Evolutionary conservation across 176 grass and related monocot genomes (phyloP).

Genomic region (Tillandsia leiboldiana): DNA sequence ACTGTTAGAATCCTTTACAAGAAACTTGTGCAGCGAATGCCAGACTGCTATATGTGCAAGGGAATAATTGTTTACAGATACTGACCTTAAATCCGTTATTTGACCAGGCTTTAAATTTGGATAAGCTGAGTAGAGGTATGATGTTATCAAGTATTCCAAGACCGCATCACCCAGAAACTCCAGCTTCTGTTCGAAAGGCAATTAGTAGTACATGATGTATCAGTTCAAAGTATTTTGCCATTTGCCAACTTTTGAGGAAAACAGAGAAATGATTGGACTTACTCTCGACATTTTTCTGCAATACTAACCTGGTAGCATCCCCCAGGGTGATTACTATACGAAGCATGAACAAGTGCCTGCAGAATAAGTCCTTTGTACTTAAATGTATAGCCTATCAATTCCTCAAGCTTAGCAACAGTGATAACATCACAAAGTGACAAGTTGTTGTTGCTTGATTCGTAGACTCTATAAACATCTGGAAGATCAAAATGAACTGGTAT

Average conservation of each 20-base stretch:
- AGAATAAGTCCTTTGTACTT: conserved; percentile 64
- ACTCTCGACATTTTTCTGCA: background rate
- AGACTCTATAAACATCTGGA: conserved; percentile 46
- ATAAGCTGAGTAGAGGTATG: conserved; percentile 77
- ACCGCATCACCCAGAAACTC: conserved; percentile 98
- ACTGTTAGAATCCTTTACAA: conserved; percentile 69
- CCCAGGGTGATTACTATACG: conserved; percentile 68
- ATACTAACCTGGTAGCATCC: conserved; percentile 82
- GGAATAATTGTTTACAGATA: conserved; percentile 61
- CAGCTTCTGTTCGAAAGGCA: conserved; percentile 55
- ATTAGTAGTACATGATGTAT: conserved; percentile 4
- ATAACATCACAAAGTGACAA: conserved; percentile 42
- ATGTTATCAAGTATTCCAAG: conserved; percentile 93
- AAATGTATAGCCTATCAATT: conserved; percentile 54
- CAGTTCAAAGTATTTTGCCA: background rate
- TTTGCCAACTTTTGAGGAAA: background rate
- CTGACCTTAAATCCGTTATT: conserved; percentile 87
- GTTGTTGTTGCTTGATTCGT: conserved; percentile 48
- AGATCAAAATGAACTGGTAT: conserved; percentile 53
- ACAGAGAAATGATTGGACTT: background rate
- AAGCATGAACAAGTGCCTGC: conserved; percentile 76
- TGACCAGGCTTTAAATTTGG: conserved; percentile 87
- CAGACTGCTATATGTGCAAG: conserved; percentile 58
- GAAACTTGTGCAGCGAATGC: conserved; percentile 60
- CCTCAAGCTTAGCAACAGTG: conserved; percentile 53